A percentile compares a stretch with the other conserved stretches of the same genome.
These are phyloP conservation scores for Peronospora farinosa DNA, from an alignment of 352 stramenopile genomes.

Conservation along the genomic window DNA sequence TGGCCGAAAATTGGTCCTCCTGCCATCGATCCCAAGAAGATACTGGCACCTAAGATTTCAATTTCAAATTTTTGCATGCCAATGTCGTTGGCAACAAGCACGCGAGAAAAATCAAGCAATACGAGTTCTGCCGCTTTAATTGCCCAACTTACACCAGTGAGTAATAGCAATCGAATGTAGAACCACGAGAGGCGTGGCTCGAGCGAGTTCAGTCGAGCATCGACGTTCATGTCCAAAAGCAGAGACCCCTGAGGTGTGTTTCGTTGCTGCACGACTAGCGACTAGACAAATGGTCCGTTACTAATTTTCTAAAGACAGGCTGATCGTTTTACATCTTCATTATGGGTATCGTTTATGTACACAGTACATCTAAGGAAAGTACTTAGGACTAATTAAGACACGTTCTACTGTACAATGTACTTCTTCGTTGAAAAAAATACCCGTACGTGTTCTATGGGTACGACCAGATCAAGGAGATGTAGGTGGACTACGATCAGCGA, in stretches of 20 bases:
- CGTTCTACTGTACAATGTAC: too few species aligned
- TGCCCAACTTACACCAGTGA: slow-evolving; percentile 32
- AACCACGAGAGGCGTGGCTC: slow-evolving; percentile 24
- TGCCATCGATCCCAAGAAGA: slow-evolving; percentile 25
- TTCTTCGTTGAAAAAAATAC: slow-evolving; percentile 40
- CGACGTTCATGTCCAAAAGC: background rate
- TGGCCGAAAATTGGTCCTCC: slow-evolving; percentile 33
- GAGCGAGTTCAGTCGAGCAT: slow-evolving; percentile 18
- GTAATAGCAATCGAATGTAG: slow-evolving; percentile 30
- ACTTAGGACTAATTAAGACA: too few species aligned
- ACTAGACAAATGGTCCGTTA: too few species aligned
- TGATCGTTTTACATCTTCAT: too few species aligned
- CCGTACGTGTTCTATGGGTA: slow-evolving; percentile 34
- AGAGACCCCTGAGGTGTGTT: slow-evolving; percentile 8
- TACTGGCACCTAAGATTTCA: slow-evolving; percentile 26
- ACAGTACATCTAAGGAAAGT: too few species aligned
- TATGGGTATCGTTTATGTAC: too few species aligned
- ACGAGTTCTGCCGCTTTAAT: slow-evolving; percentile 36
- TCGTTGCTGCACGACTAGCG: background rate
- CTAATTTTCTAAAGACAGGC: too few species aligned
- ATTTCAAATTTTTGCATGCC: slow-evolving; percentile 23
- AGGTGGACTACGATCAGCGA: slow-evolving; percentile 41
- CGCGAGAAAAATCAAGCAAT: slow-evolving; percentile 36
- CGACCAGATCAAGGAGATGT: slow-evolving; percentile 47
- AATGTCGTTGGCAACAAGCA: slow-evolving; percentile 25